Evolutionary conservation across 345 rosid genomes (phyloP).

Genomic region (Gossypium herbaceum): DNA sequence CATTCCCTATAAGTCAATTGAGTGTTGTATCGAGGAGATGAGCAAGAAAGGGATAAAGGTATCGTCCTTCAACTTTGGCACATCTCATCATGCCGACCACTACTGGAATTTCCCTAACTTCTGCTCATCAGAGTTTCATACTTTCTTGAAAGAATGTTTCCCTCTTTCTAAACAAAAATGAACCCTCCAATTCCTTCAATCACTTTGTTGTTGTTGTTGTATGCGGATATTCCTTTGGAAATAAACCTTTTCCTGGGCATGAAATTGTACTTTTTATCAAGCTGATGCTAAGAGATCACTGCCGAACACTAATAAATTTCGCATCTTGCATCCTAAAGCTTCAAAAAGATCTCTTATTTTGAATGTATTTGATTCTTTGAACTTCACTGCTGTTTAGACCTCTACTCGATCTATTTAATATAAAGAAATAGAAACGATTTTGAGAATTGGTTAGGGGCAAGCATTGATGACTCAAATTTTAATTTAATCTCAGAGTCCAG

Average conservation of each 20-base stretch:
- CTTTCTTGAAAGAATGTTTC: constrained; percentile 57
- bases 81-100: constrained; percentile 90
- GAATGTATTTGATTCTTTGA: neutral
- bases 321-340: neutral
- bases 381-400: neutral
- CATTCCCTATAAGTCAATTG: constrained; percentile 54
- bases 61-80: constrained; percentile 44
- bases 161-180: constrained; percentile 28
- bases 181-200: constrained; percentile 8
- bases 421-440: neutral
- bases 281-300: neutral
- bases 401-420: neutral
- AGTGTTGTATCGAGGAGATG: constrained; percentile 51
- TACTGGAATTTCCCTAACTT: constrained; percentile 53
- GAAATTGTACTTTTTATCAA: too few species aligned
- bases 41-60: constrained; percentile 54
- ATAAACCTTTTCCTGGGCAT: neutral
- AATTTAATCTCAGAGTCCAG: too few species aligned
- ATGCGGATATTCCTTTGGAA: neutral
- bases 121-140: constrained; percentile 51
- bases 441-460: neutral
- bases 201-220: neutral
- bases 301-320: neutral
- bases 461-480: too few species aligned
- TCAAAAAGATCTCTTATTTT: neutral